phyloP scores from a whole-genome alignment of 495 filamentous ascomycete species.

The Aspergillus bridgeri region DNA sequence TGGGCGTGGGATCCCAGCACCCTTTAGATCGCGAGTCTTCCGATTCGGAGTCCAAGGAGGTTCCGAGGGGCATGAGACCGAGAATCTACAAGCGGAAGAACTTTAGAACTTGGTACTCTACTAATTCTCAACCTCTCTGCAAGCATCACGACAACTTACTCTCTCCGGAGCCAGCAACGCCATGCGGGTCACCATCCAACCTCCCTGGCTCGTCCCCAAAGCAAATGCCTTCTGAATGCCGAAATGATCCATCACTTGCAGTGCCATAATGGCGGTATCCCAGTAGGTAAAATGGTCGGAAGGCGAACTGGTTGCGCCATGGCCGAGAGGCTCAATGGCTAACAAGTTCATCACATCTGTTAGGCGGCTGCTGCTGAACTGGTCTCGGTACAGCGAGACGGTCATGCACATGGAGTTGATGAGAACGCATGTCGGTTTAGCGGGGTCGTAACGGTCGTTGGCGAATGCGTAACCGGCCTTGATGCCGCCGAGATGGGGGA shows the following conservation, averaged over 20 bases:
- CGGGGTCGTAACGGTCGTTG: constrained; percentile 35
- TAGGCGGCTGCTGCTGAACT: constrained; percentile 45
- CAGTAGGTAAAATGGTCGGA: constrained; percentile 53
- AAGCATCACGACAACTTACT: constrained; percentile 24
- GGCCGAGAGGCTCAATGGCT: constrained; percentile 55
- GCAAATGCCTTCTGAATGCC: constrained; percentile 57
- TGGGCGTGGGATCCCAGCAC: constrained; percentile 55
- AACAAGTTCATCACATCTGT: constrained; percentile 47
- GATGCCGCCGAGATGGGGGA: constrained; percentile 55
- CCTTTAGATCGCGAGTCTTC: constrained; percentile 49
- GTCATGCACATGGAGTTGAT: constrained; percentile 59
- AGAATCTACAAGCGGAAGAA: constrained; percentile 38
- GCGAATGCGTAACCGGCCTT: constrained; percentile 51
- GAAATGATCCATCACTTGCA: constrained; percentile 52
- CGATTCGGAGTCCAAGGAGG: constrained; percentile 62
- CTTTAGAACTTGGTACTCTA: neutral
- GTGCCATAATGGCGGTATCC: constrained; percentile 48
- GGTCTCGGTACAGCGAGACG: constrained; percentile 46
- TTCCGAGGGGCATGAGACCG: constrained; percentile 59
- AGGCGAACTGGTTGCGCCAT: constrained; percentile 43
- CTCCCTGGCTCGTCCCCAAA: constrained; percentile 63
- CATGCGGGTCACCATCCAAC: constrained; percentile 62
- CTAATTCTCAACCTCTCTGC: neutral
- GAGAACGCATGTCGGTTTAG: constrained; percentile 56
- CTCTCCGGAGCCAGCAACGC: constrained; percentile 57